These are phyloP conservation scores for Dalbergia cultrata DNA, from an alignment of 306 rosid genomes.

Conservation along the genomic window DNA sequence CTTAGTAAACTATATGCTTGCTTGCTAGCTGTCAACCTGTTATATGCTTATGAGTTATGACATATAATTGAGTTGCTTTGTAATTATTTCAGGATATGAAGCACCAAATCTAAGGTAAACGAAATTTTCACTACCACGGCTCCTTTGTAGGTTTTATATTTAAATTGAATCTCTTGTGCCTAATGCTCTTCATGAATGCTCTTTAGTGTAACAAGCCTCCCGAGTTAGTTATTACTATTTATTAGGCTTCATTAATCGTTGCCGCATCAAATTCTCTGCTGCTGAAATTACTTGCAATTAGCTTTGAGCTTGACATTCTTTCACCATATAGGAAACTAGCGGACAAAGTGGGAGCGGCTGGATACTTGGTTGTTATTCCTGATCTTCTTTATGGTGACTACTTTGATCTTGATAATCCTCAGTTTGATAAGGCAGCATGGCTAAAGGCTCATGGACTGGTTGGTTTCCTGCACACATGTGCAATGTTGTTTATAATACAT, in stretches of 20 bases:
- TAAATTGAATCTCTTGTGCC: not conserved
- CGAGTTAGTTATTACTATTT: conserved; percentile 1
- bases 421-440: conserved; percentile 49
- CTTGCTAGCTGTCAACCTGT: too few relatives aligned
- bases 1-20: too few relatives aligned
- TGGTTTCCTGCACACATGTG: conserved; percentile 23
- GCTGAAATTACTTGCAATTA: not conserved
- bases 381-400: conserved; percentile 63
- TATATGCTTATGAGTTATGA: too few relatives aligned
- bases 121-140: conserved; percentile 1
- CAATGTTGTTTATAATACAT: conserved; percentile 13
- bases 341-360: conserved; percentile 62
- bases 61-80: not conserved
- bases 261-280: conserved; percentile 3
- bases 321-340: conserved; percentile 65
- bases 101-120: conserved; percentile 67
- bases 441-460: conserved; percentile 55
- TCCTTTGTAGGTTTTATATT: not conserved
- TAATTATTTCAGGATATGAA: conserved; percentile 63
- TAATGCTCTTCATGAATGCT: not conserved
- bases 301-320: conserved; percentile 31
- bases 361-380: conserved; percentile 72
- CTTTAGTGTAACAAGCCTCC: not conserved
- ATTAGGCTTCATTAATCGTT: not conserved
- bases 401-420: conserved; percentile 45